Percentiles rank a stretch among this genome's conserved stretches.
phyloP scores from a whole-genome alignment of 495 filamentous ascomycete genomes.

The Aeminium ludgeri region DNA sequence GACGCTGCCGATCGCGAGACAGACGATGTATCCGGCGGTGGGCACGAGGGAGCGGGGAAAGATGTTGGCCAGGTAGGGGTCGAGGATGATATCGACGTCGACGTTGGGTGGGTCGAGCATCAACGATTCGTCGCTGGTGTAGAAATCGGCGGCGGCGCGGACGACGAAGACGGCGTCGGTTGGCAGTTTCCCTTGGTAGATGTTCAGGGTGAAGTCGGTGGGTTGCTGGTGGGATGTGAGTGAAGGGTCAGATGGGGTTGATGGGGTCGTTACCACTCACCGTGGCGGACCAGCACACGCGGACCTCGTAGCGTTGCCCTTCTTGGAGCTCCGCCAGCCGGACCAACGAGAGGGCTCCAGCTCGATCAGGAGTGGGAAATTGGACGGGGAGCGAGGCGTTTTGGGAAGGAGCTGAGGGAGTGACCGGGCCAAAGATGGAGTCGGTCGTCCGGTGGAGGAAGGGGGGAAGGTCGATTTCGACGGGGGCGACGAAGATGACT shows the following conservation, averaged over 20 bases:
- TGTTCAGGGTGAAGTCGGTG: constrained; percentile 55
- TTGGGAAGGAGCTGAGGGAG: constrained; percentile 37
- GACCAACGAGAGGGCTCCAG: constrained; percentile 61
- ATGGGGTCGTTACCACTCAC: constrained; percentile 34
- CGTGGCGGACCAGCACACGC: constrained; percentile 86
- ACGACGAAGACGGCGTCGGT: constrained; percentile 33
- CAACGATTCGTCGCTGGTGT: constrained; percentile 48
- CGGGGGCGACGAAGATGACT: constrained; percentile 66
- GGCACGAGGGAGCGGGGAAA: constrained; percentile 26
- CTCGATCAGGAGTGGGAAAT: constrained; percentile 40
- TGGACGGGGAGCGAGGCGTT: constrained; percentile 44
- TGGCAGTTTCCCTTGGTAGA: constrained; percentile 24
- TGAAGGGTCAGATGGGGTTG: constrained; percentile 2
- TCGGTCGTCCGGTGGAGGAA: constrained; percentile 46
- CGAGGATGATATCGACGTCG: constrained; percentile 71
- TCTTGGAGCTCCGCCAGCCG: constrained; percentile 58
- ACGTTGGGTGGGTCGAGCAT: constrained; percentile 66
- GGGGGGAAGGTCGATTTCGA: constrained; percentile 32
- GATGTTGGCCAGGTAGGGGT: constrained; percentile 45
- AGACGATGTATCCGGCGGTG: constrained; percentile 23
- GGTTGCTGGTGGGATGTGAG: constrained; percentile 48
- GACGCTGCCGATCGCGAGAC: constrained; percentile 22
- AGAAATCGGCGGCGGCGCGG: constrained; percentile 67
- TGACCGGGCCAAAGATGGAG: constrained; percentile 35
- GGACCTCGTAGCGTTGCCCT: constrained; percentile 72